Percentiles rank a stretch among this genome's conserved stretches.
Conservation (phyloP, 257 asterid species). For the Solanum chilense region DNA sequence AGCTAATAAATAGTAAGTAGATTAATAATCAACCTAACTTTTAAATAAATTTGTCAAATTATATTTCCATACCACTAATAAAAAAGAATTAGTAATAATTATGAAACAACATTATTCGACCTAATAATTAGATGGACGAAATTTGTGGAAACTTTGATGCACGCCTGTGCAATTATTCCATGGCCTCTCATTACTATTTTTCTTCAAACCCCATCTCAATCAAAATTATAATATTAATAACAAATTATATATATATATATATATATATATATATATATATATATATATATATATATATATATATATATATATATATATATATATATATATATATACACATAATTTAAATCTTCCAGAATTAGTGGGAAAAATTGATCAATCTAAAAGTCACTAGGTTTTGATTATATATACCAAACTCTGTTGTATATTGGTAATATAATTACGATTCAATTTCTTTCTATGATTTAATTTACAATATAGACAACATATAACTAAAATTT, state of each 20-base stretch:
- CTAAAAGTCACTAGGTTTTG: neutral
- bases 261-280: no score
- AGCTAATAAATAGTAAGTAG: no score
- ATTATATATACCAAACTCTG: neutral
- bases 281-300: no score
- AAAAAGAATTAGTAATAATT: neutral
- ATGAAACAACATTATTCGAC: constrained; percentile 14
- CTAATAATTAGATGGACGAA: constrained; percentile 7
- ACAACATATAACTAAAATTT: no score
- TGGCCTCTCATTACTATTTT: neutral
- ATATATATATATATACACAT: neutral
- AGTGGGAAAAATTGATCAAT: neutral
- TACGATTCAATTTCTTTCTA: no score
- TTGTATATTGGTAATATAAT: neutral
- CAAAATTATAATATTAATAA: neutral
- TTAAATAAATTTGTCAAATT: no score
- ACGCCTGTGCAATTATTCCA: constrained; percentile 22
- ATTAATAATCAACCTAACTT: neutral
- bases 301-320: no score
- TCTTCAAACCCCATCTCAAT: neutral
- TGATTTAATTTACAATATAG: no score
- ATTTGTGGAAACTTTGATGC: constrained; percentile 14
- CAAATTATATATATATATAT: no score
- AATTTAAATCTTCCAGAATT: neutral
- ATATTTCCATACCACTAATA: neutral